Evolutionary conservation across 441 rosid species (phyloP).

Genomic region (Biscutella laevigata): DNA sequence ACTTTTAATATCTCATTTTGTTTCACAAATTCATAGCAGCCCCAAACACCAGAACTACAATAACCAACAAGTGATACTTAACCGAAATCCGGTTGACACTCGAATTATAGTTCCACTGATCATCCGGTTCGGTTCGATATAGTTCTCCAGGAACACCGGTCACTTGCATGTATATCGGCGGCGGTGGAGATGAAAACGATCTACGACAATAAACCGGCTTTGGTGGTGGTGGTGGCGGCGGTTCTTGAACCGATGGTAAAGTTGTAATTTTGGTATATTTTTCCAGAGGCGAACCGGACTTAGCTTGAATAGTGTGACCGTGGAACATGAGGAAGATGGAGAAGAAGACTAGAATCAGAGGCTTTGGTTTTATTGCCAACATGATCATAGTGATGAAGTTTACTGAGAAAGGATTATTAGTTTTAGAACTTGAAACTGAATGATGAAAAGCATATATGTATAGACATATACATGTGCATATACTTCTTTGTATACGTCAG

Average conservation of each 20-base stretch:
- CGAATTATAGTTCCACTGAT: conserved; percentile 30
- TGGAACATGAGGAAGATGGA: conserved; percentile 19
- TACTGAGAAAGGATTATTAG: not conserved
- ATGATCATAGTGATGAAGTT: conserved; percentile 4
- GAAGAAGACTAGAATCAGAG: not conserved
- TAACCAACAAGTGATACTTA: conserved; percentile 14
- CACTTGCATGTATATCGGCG: conserved; percentile 41
- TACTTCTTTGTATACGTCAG: conserved; percentile 16
- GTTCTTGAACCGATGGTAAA: conserved; percentile 24
- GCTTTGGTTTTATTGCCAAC: conserved; percentile 6
- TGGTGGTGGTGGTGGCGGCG: conserved; percentile 17
- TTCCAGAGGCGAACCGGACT: conserved; percentile 8
- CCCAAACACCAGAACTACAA: conserved; percentile 10
- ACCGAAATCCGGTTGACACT: conserved; percentile 20
- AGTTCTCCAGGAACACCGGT: conserved; percentile 41
- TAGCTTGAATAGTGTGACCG: conserved; percentile 9
- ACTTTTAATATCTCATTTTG: not conserved
- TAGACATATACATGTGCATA: conserved; percentile 8
- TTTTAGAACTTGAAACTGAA: not conserved
- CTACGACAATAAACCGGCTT: conserved; percentile 24
- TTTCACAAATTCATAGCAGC: not conserved
- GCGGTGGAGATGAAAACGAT: conserved; percentile 29
- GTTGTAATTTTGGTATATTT: conserved; percentile 20
- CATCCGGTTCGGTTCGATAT: conserved; percentile 30
- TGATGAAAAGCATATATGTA: not conserved